Base-by-base conservation (phyloP, 768 basidiomycete species). In the Kockovaella imperatae region DNA sequence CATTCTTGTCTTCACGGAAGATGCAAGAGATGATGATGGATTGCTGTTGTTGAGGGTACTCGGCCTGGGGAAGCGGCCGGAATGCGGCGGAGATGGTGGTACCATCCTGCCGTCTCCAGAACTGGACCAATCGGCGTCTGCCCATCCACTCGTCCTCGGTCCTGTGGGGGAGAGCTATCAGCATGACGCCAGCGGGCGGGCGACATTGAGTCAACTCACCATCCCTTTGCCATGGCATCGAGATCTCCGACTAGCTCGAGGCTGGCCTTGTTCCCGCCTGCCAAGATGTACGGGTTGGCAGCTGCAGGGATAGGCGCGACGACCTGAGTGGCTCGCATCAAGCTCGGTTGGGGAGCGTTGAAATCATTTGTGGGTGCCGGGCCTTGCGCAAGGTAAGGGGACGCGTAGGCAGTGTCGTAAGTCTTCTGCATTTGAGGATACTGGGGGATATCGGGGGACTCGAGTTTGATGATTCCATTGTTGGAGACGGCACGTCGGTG, bases 11-110 rank as follows among this genome's bases (percentile, higher is more conserved):
- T 48, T 84, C 78, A 45, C 86, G 82, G 70, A 84, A 87, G 64
- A 97, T 96, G 76, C 93, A 97, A 0, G 90, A 95, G 59, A 97
- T 82, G 68, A 93, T 87, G 63, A 82, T 82, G 65, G 83, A 82
- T 24, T 79, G 75, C 30, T 83, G 78, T 47, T 76, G 72, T 28
- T 35, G 45, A 6, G 50, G 53, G 67, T 86, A 91, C 23, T 87
- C 82, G 31, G 82, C 77, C 55, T 84, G 84, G 1, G 74, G 63
- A 66, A 95, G 81, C 15, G 81, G 75, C 47, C 85, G 80, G 71
- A 87, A 91, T 13, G 83, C 80, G 25, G 89, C 78, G 56, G 82
- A 82, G 52, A 97, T 79, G 18, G 76, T 78, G 47, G 80, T 77
- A 21, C 86, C 86, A 45, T 86, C 81, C 67, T 84, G 86, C 6